Conservation (phyloP, 2,329 filamentous ascomycete species). For the Lasiodiplodia sp. region DNA sequence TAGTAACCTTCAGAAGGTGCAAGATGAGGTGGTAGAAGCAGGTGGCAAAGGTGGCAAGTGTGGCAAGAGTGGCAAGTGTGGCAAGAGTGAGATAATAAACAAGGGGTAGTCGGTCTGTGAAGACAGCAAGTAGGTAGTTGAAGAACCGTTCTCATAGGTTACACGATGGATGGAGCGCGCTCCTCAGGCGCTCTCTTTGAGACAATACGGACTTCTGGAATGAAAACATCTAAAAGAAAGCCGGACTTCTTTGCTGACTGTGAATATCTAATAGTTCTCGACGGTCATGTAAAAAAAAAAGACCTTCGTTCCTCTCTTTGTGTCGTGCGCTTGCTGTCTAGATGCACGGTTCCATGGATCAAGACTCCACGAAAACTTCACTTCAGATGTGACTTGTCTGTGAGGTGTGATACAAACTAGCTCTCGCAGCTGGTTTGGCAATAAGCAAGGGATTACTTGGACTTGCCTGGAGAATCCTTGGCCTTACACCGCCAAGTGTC, state of each 20-base stretch:
- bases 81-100: not conserved
- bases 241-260: not conserved
- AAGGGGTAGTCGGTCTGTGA: not conserved
- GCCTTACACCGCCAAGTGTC: not conserved
- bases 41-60: not conserved
- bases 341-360: not conserved
- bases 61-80: not conserved
- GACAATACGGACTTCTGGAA: not conserved
- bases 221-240: slow-evolving; percentile 8
- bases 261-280: not conserved
- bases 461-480: slow-evolving; percentile 7
- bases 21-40: not conserved
- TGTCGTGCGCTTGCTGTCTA: not conserved
- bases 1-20: not conserved
- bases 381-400: not conserved
- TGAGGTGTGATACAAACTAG: not conserved
- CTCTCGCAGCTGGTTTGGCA: not conserved
- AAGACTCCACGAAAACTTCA: not conserved
- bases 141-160: slow-evolving; percentile 1
- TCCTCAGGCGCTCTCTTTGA: not conserved
- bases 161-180: not conserved
- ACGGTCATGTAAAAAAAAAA: not conserved
- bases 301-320: not conserved
- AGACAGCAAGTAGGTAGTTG: not conserved
- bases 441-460: slow-evolving; percentile 10